phyloP scores from a whole-genome alignment of 306 rosid genomes.

The Quercus ilex region DNA sequence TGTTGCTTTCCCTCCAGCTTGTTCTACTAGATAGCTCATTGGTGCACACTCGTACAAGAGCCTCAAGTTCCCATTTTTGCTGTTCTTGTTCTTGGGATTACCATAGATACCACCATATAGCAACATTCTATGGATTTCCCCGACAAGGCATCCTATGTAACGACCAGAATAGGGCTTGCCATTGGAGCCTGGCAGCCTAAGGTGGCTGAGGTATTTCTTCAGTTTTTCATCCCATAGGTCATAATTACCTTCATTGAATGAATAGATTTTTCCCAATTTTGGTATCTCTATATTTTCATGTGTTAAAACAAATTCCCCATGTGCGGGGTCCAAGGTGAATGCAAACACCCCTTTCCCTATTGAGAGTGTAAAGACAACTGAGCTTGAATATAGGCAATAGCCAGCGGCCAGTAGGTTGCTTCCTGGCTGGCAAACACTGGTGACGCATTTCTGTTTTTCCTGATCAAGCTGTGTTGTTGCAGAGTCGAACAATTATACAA shows the following conservation, averaged over 20 bases:
- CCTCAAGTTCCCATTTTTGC: slow-evolving; percentile 36
- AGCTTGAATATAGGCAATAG: slow-evolving; percentile 47
- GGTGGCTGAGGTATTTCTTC: slow-evolving; percentile 32
- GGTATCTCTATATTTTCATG: slow-evolving; percentile 35
- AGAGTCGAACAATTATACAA: background rate
- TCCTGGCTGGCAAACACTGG: slow-evolving; percentile 41
- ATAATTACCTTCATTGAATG: slow-evolving; percentile 44
- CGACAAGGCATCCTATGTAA: slow-evolving; percentile 40
- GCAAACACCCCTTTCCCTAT: slow-evolving; percentile 36
- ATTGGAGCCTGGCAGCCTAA: slow-evolving; percentile 27
- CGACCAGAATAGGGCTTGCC: slow-evolving; percentile 41
- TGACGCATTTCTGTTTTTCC: slow-evolving; percentile 33
- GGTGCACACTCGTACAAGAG: slow-evolving; percentile 45
- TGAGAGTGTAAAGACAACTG: slow-evolving; percentile 38
- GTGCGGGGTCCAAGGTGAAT: slow-evolving; percentile 38
- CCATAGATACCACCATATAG: slow-evolving; percentile 42
- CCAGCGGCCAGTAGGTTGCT: slow-evolving; percentile 44
- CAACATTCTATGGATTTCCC: slow-evolving; percentile 40
- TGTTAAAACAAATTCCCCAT: slow-evolving; percentile 43
- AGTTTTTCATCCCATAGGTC: slow-evolving; percentile 38
- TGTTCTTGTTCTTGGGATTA: slow-evolving; percentile 32
- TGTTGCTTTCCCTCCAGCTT: slow-evolving; percentile 42
- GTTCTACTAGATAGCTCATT: slow-evolving; percentile 43
- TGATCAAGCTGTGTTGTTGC: slow-evolving; percentile 26
- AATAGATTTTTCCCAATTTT: slow-evolving; percentile 32